Evolutionary conservation across 116 monocot genomes (phyloP), one percentile per base, ranked within the genome.

Genomic region (Iris pallida): DNA sequence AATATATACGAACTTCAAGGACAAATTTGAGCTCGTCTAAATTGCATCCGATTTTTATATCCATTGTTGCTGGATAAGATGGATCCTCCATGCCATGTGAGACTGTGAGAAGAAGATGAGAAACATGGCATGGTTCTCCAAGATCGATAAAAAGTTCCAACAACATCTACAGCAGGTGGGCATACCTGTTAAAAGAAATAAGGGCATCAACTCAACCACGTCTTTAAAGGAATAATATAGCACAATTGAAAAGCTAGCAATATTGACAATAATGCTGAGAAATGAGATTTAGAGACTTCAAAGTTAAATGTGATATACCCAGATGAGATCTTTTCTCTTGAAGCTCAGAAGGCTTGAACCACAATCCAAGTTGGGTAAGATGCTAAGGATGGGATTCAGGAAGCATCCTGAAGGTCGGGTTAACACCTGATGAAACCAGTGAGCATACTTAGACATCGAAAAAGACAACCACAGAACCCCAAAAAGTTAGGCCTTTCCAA

Each of bases 111-210:
- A 99, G 99, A 75, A 99, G 82, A 67, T 93, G 80, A 68, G 88
- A 91, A 57, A 93, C 86, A 82, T 99, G 94, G 67, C 93, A 93
- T 75, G 99, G 99, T 77, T 99, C 94, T 59, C 64, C 79, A 61
- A 99, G 88, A 78, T 86, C 93, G 45, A 99, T 91, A 82, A 99
- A 88, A 17, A 99, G 72, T 79, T 99, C n/a, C 99, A 61, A 99
- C 80, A 66, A 90, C 86, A 82, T 99, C 94, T 42, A 94, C 79
- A 68, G 78, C 90, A 73, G 87, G 88, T 49, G 86, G 78, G 63
- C 93, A 99, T 7, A 91, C 93, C 99, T 99, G 80, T 53, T 30
- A 54, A 76, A 79, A 41, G 13, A 82, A 77, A 45, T 51, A 44
- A 65, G n/a, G 47, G 17, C 7, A 53, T 55, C n/a, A 8, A 76